phyloP scores from a whole-genome alignment of 2,329 filamentous ascomycete species.

The Alternaria viburni region DNA sequence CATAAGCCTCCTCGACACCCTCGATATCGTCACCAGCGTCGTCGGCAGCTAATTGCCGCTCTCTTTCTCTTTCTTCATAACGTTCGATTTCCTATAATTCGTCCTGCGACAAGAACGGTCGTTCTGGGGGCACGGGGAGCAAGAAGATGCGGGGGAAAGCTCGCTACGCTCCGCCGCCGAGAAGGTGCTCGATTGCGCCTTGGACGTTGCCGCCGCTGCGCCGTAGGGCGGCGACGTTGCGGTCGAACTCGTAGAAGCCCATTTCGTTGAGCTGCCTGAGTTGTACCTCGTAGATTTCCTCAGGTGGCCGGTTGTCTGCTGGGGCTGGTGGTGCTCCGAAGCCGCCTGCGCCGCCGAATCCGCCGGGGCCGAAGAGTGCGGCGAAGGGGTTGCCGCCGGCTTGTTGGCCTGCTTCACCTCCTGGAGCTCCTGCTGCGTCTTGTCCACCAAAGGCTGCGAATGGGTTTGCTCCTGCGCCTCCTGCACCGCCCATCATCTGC shows the following conservation, averaged over 20 bases:
- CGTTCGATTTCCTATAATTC: conserved; percentile 2
- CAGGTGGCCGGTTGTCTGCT: conserved; percentile 83
- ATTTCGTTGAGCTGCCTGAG: conserved; percentile 95
- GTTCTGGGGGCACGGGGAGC: not conserved
- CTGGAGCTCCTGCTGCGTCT: conserved; percentile 44
- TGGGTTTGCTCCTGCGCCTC: conserved; percentile 47
- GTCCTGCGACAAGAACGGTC: not conserved
- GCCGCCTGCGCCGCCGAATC: conserved; percentile 46
- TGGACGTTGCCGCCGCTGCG: conserved; percentile 93
- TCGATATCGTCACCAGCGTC: conserved; percentile 11
- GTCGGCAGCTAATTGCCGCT: not conserved
- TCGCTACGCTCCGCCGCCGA: conserved; percentile 41
- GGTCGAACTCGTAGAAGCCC: conserved; percentile 97
- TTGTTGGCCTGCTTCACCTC: conserved; percentile 38
- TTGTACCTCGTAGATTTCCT: conserved; percentile 91
- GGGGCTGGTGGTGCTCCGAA: conserved; percentile 56
- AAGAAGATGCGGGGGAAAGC: conserved; percentile 6
- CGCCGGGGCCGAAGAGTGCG: conserved; percentile 54
- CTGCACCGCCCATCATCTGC: conserved; percentile 61
- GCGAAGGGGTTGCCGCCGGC: conserved; percentile 49
- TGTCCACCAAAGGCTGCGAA: conserved; percentile 54
- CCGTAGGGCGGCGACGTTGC: conserved; percentile 86
- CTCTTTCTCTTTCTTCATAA: not conserved
- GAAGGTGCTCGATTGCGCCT: conserved; percentile 80
- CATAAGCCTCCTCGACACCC: conserved; percentile 8